These are phyloP conservation scores for Sanghuangporus sanghuang DNA, from an alignment of 1,284 basidiomycete genomes.

Conservation along the genomic window DNA sequence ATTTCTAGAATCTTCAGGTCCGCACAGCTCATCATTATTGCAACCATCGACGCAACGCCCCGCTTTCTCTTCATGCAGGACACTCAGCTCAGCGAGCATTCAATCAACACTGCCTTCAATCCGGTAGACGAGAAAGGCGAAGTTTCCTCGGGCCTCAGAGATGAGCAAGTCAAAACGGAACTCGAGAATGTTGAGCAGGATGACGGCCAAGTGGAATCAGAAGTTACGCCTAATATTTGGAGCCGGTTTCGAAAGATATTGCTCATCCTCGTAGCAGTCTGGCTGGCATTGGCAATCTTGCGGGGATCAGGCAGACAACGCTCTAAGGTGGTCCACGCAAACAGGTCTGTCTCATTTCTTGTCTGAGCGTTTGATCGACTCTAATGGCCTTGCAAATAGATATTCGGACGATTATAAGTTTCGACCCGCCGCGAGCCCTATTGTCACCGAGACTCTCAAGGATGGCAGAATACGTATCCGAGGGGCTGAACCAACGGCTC, in stretches of 20 bases:
- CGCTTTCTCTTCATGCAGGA: background rate
- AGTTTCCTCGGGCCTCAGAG: background rate
- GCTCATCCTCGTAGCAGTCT: background rate
- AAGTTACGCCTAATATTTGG: background rate
- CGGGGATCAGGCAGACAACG: background rate
- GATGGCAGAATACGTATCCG: slow-evolving; percentile 52
- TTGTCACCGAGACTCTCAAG: slow-evolving; percentile 55
- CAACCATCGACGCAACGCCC: background rate
- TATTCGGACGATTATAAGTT: slow-evolving; percentile 63
- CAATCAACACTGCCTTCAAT: background rate
- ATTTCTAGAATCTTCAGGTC: background rate
- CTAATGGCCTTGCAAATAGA: slow-evolving; percentile 29
- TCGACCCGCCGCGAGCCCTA: slow-evolving; percentile 62
- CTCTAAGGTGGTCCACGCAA: slow-evolving; percentile 40
- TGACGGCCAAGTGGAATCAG: background rate
- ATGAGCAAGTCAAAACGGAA: background rate
- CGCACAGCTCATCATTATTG: background rate
- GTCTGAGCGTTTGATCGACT: background rate
- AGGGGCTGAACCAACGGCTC: slow-evolving; percentile 39
- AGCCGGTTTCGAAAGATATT: background rate
- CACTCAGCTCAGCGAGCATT: background rate
- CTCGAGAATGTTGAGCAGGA: background rate
- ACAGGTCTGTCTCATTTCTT: slow-evolving; percentile 31
- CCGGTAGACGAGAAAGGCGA: background rate
- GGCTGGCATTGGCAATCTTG: background rate